Base-by-base conservation (phyloP, 345 rosid genomes). In the Boechera stricta region DNA sequence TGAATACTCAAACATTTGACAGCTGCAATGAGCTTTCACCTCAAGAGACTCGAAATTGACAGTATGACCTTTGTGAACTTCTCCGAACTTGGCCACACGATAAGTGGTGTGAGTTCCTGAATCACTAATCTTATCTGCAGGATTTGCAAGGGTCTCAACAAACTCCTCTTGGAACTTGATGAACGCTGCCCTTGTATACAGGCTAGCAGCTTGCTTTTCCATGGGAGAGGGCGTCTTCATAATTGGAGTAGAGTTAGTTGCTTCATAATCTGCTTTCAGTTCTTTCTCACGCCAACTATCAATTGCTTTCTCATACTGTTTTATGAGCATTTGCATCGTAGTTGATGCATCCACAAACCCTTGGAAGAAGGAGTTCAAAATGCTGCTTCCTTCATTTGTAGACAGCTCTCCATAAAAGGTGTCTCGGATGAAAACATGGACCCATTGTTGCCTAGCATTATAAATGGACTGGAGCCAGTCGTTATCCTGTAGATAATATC, bases 1-100 rank as follows among this genome's bases (percentile, higher is more conserved):
- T 8, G 87, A 82, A 76, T 84, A 90, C 78, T 92, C 95, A 78
- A 92, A 92, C 92, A 90, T 87, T 44, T 78, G 87, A 87, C 96
- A 92, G 84, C 90, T 92, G 83, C 95, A 92, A 66, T 69, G 75
- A 71, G 95, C 91, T 84, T 87, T 91, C 84, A 83, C 82, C 84
- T 85, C 93, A 47, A 82, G 65, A 61, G 89, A 82, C 70, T 90
- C 82, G 77, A 85, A 90, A 64, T 71, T 77, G 60, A 92, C 96
- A 68, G 85, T 78, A 63, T 81, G 86, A 32, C 89, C 87, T 69
- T 76, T 89, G 78, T 74, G 86, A 54, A 81, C 89, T 80, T 84
- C 85, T 75, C 97, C 92, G 64, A 85, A 87, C 79, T 87, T 91
- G 24, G 90, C 86, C 45, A 90, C 97, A 5, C 87, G 87, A 70